These are phyloP conservation scores for Sclerotinia trifoliorum DNA, from an alignment of 2,329 filamentous ascomycete genomes.

Conservation along the genomic window DNA sequence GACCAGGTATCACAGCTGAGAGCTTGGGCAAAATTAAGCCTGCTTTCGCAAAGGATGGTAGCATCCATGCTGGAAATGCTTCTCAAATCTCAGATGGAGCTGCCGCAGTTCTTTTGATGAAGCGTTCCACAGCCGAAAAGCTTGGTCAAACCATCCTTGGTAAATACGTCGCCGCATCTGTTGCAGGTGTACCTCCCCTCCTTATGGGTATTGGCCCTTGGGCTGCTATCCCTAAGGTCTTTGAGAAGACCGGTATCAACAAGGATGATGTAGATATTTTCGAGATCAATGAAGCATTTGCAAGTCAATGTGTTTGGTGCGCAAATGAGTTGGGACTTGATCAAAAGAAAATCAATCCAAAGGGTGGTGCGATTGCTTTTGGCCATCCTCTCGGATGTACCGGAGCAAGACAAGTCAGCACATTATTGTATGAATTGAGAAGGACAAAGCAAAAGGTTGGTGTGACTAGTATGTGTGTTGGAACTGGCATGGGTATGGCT, in stretches of 20 bases:
- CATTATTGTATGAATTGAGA: constrained; percentile 84
- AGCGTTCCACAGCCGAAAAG: constrained; percentile 82
- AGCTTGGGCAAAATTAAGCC: constrained; percentile 86
- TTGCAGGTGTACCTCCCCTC: constrained; percentile 86
- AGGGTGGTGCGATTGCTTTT: constrained; percentile 94
- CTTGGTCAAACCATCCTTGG: constrained; percentile 87
- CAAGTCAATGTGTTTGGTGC: constrained; percentile 91
- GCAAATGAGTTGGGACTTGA: constrained; percentile 83
- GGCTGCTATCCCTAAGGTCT: constrained; percentile 90
- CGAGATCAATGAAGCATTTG: constrained; percentile 99
- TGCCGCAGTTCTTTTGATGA: constrained; percentile 93
- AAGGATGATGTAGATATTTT: constrained; percentile 94
- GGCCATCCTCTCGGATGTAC: constrained; percentile 95
- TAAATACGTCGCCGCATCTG: constrained; percentile 82
- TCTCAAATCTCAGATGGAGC: constrained; percentile 95
- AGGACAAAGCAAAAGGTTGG: constrained; percentile 82
- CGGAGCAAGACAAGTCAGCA: constrained; percentile 89
- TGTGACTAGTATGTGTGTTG: constrained; percentile 93
- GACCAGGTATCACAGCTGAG: constrained; percentile 81
- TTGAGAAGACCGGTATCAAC: constrained; percentile 80
- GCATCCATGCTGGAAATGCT: constrained; percentile 94
- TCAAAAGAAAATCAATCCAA: constrained; percentile 88
- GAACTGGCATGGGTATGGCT: constrained; percentile 97
- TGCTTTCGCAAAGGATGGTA: constrained; percentile 87
- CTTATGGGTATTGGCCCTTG: constrained; percentile 96